Base-by-base conservation (phyloP, 768 basidiomycete genomes). In the Termitomyces sp. region DNA sequence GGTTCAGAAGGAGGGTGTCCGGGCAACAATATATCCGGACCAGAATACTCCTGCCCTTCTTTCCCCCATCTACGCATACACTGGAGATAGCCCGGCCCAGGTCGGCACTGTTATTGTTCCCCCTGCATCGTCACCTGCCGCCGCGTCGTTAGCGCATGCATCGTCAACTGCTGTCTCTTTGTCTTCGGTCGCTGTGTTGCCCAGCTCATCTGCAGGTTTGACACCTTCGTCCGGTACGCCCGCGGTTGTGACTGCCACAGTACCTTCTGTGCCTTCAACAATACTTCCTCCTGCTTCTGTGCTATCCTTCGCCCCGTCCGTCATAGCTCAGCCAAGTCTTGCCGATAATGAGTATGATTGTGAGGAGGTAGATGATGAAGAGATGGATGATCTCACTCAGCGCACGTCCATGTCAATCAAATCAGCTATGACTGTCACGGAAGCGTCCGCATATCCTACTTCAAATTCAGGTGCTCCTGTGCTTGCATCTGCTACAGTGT, bases 41-140 rank as follows among this genome's bases (percentile, higher is more conserved):
- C 59, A 63, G n/a, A 67, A 62, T n/a, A 65, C 63, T 2, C 80
- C 80, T 38, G 58, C 68, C 5, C 58, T 77, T 8, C 65, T 82
- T 49, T 58, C 67, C 6, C 79, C 80, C 30, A 68, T 80, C 32
- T 79, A 68, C 54, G 77, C 68, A 7, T 82, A 80, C 65, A 77
- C 75, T 19, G 76, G 75, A 15, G 62, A 69, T 37, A 62, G 62
- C 19, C 72, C 77, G 22, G 64, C 72, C n/a, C 61, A 68, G 38
- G 70, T 69, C 1, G 78, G 77, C 24, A 63, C 55, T n/a, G 63
- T 62, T 10, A 58, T 69, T 17, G 12, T 14, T 22, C 57, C 62
- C 0, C 51, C 63, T 30, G 58, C 65, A n/a, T 43, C 53, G 3
- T 51, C 38, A n/a, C 35, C 56, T n/a, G 11, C 58, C 17, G n/a